Conservation (phyloP, 805 yeast genomes). For the Huiozyma naganishii region DNA sequence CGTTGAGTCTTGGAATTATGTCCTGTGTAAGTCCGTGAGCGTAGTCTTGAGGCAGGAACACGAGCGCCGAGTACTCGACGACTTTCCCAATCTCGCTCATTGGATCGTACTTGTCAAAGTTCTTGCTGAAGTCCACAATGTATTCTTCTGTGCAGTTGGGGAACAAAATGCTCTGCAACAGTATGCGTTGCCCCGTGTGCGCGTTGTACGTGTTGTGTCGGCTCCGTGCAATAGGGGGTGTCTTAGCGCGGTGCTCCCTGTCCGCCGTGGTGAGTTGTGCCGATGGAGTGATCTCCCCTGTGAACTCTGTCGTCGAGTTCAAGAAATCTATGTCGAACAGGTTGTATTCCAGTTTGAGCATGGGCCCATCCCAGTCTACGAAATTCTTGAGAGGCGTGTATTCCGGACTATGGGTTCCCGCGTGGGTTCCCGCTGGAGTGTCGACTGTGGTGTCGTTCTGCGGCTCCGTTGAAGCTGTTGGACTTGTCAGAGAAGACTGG, state of each 20-base stretch:
- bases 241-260: neutral
- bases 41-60: slow-evolving; percentile 17
- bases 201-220: neutral
- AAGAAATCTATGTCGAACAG: slow-evolving; percentile 14
- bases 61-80: slow-evolving; percentile 18
- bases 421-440: too few relatives aligned
- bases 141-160: slow-evolving; percentile 18
- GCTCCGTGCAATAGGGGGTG: neutral
- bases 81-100: slow-evolving; percentile 26
- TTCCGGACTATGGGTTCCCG: too few relatives aligned
- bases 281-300: neutral
- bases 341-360: slow-evolving; percentile 6
- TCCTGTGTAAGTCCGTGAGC: slow-evolving; percentile 3
- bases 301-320: neutral
- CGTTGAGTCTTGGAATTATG: slow-evolving; percentile 14
- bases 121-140: slow-evolving; percentile 13
- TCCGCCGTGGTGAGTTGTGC: neutral
- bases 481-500: too few relatives aligned
- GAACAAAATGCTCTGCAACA: slow-evolving; percentile 14
- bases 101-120: slow-evolving; percentile 17
- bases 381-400: slow-evolving; percentile 2
- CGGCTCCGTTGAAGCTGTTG: neutral
- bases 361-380: slow-evolving; percentile 8
- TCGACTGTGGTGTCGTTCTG: neutral
- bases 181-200: neutral